Evolutionary conservation across 2,329 filamentous ascomycete genomes (phyloP).

Genomic region (Juglanconis juglandina): DNA sequence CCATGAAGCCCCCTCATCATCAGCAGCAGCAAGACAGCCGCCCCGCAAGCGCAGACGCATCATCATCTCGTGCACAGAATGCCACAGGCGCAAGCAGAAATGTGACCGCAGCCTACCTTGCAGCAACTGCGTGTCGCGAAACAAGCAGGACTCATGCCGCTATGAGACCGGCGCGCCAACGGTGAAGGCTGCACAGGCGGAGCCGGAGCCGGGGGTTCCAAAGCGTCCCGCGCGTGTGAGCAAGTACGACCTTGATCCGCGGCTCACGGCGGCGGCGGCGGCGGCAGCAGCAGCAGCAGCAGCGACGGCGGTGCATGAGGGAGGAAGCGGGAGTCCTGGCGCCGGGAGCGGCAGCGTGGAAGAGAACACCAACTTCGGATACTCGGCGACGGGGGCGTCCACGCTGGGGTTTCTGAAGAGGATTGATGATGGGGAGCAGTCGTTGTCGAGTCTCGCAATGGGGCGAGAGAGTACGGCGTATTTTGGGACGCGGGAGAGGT

Average conservation of each 20-base stretch:
- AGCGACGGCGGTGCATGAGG: not conserved
- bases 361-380: slow-evolving; percentile 49
- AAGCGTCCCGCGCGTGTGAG: slow-evolving; percentile 1
- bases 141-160: slow-evolving; percentile 52
- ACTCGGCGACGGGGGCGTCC: slow-evolving; percentile 47
- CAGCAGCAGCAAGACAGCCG: slow-evolving; percentile 30
- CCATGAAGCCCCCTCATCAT: not conserved
- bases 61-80: slow-evolving; percentile 63
- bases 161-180: slow-evolving; percentile 53
- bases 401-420: slow-evolving; percentile 54
- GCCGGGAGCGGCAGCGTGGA: slow-evolving; percentile 21
- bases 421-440: slow-evolving; percentile 46
- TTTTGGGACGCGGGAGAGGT: slow-evolving; percentile 50
- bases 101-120: slow-evolving; percentile 60
- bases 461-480: slow-evolving; percentile 31
- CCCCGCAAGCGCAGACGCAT: slow-evolving; percentile 56
- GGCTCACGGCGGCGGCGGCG: not conserved
- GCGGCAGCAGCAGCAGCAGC: not conserved
- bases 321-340: not conserved
- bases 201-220: slow-evolving; percentile 5
- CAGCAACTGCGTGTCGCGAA: slow-evolving; percentile 55
- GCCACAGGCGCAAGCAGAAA: slow-evolving; percentile 62
- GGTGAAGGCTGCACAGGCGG: slow-evolving; percentile 29
- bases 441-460: slow-evolving; percentile 29
- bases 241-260: not conserved